phyloP scores from a whole-genome alignment of 202 grass and related monocot species.

The Panicum virgatum region DNA sequence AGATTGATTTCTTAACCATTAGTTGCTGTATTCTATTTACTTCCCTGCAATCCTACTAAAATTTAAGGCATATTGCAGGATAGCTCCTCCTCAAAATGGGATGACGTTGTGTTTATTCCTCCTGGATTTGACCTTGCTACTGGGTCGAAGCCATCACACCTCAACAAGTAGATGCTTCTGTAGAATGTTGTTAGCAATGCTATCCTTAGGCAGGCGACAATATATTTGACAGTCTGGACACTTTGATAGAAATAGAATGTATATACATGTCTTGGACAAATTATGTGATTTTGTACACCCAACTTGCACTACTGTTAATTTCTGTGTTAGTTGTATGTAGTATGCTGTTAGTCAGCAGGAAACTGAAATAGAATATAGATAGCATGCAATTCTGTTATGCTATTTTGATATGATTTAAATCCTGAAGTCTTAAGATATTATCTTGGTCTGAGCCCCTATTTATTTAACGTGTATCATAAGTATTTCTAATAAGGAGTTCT shows the following conservation, averaged over 20 bases:
- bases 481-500: not conserved
- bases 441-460: not conserved
- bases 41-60: constrained; percentile 7
- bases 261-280: not conserved
- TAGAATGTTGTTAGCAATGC: constrained; percentile 8
- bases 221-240: not conserved
- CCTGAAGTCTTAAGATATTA: not conserved
- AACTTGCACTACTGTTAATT: not conserved
- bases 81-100: constrained; percentile 65
- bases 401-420: not conserved
- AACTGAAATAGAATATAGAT: not conserved
- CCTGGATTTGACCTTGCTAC: constrained; percentile 77
- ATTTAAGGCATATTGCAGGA: constrained; percentile 51
- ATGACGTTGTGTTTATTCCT: constrained; percentile 85
- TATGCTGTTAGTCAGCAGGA: not conserved
- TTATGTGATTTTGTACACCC: not conserved
- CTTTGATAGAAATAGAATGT: not conserved
- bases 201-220: not conserved
- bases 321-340: not conserved
- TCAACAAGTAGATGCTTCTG: constrained; percentile 30
- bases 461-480: not conserved
- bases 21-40: not conserved
- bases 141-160: constrained; percentile 3
- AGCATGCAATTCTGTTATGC: not conserved
- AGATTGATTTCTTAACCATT: not conserved